phyloP scores from a whole-genome alignment of 257 asterid species.

The Echium plantagineum region DNA sequence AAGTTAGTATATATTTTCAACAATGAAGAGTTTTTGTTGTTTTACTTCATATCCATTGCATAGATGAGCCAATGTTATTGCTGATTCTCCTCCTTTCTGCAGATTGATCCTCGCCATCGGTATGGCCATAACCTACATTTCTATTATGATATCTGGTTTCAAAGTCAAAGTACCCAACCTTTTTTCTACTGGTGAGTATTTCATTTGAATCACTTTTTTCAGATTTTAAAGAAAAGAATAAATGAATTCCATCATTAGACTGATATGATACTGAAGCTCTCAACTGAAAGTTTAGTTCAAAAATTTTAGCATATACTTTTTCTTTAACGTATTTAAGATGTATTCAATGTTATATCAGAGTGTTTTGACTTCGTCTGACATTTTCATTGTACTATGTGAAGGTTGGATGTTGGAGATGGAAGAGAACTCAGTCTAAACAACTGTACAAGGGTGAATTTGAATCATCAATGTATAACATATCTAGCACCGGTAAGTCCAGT shows the following conservation, averaged over 20 bases:
- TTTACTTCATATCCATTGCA: neutral
- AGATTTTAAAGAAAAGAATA: too few relatives aligned
- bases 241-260: too few relatives aligned
- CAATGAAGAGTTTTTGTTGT: neutral
- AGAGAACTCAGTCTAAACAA: conserved; percentile 10
- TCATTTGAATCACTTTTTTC: neutral
- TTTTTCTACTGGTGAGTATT: conserved; percentile 70
- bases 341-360: neutral
- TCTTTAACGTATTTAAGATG: neutral
- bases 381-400: conserved; percentile 7
- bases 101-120: conserved; percentile 84
- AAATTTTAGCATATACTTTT: too few relatives aligned
- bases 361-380: neutral
- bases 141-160: conserved; percentile 63
- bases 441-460: conserved; percentile 16
- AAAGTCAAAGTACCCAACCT: conserved; percentile 61
- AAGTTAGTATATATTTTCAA: neutral
- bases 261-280: too few relatives aligned
- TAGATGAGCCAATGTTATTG: neutral
- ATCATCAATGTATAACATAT: conserved; percentile 13
- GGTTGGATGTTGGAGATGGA: conserved; percentile 49
- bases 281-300: too few relatives aligned
- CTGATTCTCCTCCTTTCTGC: neutral
- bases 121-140: conserved; percentile 72
- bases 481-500: conserved; percentile 3